Base-by-base conservation (phyloP, 2,329 filamentous ascomycete genomes). In the Rhexocercosporidium sp. region DNA sequence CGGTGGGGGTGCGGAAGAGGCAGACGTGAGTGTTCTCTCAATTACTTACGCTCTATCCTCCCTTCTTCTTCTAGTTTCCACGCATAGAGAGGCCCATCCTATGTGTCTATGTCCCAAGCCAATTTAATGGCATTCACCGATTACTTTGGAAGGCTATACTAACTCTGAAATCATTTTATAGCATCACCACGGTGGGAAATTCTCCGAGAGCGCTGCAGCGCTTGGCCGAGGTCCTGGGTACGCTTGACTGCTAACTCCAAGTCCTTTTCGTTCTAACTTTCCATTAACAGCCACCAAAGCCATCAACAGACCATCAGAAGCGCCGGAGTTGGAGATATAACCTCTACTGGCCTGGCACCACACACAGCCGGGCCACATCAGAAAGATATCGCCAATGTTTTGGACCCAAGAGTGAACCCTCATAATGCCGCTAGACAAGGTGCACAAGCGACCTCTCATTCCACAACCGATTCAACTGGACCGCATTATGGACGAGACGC, bases 1-100 rank as follows among this genome's bases (percentile, higher is more conserved):
- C 53, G 75, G 74, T 7, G 74, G 74, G 41, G 75, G 74, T 3
- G 74, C 69, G 7, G 74, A 76, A 60, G 56, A 66, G 44, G 74
- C 74, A 14, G 73, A 47, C 7, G 44, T 20, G 9, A 5, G 34
- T 37, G 12, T 37, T 3, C 12, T 37, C 2, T 37, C 34, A 37
- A 11, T 37, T n/a, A n/a, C n/a, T n/a, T n/a, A n/a, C n/a, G n/a
- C 34, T 37, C 12, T 37, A 37, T 11, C 34, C 12, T 9, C 34
- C 12, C 34, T 37, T 9, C 34, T 37, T 37, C 4, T 37, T 11
- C 34, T 37, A 7, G 12, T 11, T 37, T 6, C 8, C 2, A 2
- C 1, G 34, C 34, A 37, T 6, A n/a, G n/a, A n/a, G n/a, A n/a
- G n/a, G n/a, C n/a, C n/a, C n/a, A n/a, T n/a, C n/a, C n/a, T n/a